These are phyloP conservation scores for Fusarium virguliforme DNA, from an alignment of 2,329 filamentous ascomycete genomes.

Conservation along the genomic window DNA sequence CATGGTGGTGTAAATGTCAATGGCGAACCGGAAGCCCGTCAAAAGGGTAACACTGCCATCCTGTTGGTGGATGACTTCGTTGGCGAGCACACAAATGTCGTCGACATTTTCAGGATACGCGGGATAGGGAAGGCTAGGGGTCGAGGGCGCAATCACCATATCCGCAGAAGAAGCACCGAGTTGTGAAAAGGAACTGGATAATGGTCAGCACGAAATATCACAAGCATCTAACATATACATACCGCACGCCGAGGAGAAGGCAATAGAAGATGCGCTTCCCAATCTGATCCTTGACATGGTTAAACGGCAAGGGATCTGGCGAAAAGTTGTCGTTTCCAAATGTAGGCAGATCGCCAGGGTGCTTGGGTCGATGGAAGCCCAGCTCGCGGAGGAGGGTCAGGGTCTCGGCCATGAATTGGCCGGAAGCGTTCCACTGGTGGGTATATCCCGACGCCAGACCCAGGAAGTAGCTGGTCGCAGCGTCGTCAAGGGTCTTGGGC, in stretches of 20 bases:
- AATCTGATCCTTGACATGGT: slow-evolving; percentile 81
- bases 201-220: slow-evolving; percentile 29
- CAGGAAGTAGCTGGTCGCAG: slow-evolving; percentile 83
- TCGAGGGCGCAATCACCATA: slow-evolving; percentile 82
- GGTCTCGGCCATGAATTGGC: slow-evolving; percentile 81
- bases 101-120: slow-evolving; percentile 87
- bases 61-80: slow-evolving; percentile 80
- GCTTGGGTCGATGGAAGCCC: slow-evolving; percentile 73
- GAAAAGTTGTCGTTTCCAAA: slow-evolving; percentile 61
- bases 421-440: slow-evolving; percentile 76
- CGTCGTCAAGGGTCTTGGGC: slow-evolving; percentile 67
- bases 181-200: slow-evolving; percentile 79
- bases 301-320: slow-evolving; percentile 66
- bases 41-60: slow-evolving; percentile 78
- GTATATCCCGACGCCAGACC: slow-evolving; percentile 78
- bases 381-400: slow-evolving; percentile 79
- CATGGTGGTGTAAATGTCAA: slow-evolving; percentile 85
- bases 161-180: slow-evolving; percentile 81
- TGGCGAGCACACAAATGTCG: slow-evolving; percentile 83
- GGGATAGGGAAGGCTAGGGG: slow-evolving; percentile 82
- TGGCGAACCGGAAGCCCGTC: slow-evolving; percentile 85
- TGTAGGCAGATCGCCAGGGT: slow-evolving; percentile 56
- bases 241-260: slow-evolving; percentile 81
- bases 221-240: slow-evolving; percentile 42
- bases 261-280: slow-evolving; percentile 89